Conservation (phyloP, 345 rosid genomes). For the Gossypium turneri region DNA sequence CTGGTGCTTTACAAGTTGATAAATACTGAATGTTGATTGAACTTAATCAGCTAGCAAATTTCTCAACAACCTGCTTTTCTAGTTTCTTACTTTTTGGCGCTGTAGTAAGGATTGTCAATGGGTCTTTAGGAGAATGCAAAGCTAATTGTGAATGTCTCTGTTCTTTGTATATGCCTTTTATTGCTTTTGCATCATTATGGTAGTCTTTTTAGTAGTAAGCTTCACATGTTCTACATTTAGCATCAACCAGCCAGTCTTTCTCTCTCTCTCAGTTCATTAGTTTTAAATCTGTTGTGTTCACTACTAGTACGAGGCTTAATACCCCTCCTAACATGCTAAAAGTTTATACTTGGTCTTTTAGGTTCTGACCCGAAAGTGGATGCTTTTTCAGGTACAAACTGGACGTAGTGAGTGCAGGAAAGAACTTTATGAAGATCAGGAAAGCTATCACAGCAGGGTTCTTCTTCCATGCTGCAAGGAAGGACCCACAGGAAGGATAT, state of each 20-base stretch:
- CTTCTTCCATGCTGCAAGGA: conserved; percentile 78
- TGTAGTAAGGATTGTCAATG: neutral
- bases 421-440: conserved; percentile 64
- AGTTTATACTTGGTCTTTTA: neutral
- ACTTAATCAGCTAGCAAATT: neutral
- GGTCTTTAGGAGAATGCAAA: neutral
- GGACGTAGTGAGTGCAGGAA: conserved; percentile 79
- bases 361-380: neutral
- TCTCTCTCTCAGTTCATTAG: neutral
- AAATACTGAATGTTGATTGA: neutral
- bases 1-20: neutral
- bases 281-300: neutral
- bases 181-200: neutral
- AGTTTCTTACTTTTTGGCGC: neutral
- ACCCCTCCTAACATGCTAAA: neutral
- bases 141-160: neutral
- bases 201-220: neutral
- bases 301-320: neutral
- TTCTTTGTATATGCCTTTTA: neutral
- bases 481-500: conserved; percentile 88
- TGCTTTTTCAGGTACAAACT: conserved; percentile 58
- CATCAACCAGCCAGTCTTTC: neutral
- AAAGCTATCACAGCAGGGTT: conserved; percentile 91
- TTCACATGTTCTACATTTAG: neutral
- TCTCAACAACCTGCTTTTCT: neutral